Evolutionary conservation across 208 protist species (phyloP).

Genomic region (Strigomonas oncopelti): DNA sequence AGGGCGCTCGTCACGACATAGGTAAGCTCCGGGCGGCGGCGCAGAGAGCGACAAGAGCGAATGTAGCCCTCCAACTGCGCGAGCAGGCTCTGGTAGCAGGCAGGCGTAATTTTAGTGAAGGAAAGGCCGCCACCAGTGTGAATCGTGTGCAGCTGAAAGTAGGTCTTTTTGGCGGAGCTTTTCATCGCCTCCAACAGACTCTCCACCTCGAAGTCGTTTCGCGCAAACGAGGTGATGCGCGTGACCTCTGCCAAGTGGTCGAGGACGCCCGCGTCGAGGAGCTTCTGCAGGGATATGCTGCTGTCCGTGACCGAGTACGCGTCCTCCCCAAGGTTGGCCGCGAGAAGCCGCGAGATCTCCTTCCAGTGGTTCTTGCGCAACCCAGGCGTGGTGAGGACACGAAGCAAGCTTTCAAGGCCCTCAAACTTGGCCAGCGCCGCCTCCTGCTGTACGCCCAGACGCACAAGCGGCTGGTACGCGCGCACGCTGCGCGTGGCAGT

Average conservation of each 20-base stretch:
- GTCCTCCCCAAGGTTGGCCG: conserved; percentile 46
- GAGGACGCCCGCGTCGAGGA: conserved; percentile 68
- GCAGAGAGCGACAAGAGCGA: conserved; percentile 38
- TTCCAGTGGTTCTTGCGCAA: conserved; percentile 87
- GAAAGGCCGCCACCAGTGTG: not conserved
- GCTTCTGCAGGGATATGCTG: conserved; percentile 46
- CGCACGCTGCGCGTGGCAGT: conserved; percentile 62
- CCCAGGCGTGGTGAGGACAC: conserved; percentile 67
- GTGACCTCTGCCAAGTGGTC: conserved; percentile 49
- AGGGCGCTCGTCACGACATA: conserved; percentile 51
- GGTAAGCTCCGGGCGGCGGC: conserved; percentile 46
- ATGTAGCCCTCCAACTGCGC: conserved; percentile 56
- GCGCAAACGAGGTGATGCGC: conserved; percentile 61
- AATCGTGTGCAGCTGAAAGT: conserved; percentile 45
- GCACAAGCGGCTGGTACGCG: conserved; percentile 57
- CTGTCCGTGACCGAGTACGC: conserved; percentile 39
- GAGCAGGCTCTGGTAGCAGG: conserved; percentile 9
- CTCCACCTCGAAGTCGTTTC: conserved; percentile 76
- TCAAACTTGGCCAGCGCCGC: conserved; percentile 75
- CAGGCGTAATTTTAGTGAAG: not conserved
- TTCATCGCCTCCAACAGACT: conserved; percentile 80
- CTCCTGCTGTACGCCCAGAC: conserved; percentile 80
- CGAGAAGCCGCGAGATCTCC: conserved; percentile 70
- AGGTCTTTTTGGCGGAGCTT: conserved; percentile 72
- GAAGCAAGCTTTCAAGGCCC: conserved; percentile 57